Conservation (phyloP, 768 basidiomycete species). For the Panaeolus cyanescens region DNA sequence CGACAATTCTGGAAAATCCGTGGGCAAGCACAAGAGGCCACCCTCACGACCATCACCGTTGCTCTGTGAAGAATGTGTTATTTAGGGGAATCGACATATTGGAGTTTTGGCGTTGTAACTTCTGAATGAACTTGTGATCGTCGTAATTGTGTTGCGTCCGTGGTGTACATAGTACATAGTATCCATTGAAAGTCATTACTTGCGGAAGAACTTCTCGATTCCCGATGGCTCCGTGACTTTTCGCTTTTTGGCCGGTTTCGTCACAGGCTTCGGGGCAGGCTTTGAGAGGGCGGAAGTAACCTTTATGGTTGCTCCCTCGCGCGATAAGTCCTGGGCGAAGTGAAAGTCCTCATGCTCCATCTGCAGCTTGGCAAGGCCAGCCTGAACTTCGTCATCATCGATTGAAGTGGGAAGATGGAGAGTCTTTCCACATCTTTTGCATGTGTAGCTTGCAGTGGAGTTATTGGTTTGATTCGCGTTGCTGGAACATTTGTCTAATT, state of each 20-base stretch:
- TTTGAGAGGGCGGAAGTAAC: slow-evolving; percentile 8
- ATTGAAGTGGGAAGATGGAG: slow-evolving; percentile 33
- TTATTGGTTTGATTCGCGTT: slow-evolving; percentile 1
- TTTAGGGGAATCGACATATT: slow-evolving; percentile 1
- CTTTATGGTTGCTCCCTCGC: slow-evolving; percentile 28
- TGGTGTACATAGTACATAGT: not conserved
- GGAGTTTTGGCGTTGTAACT: not conserved
- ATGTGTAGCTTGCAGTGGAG: slow-evolving; percentile 39
- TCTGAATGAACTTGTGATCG: not conserved
- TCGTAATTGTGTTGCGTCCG: not conserved
- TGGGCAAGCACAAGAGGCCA: slow-evolving; percentile 2
- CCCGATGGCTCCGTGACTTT: slow-evolving; percentile 29
- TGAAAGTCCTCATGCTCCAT: slow-evolving; percentile 91
- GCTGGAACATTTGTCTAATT: not conserved
- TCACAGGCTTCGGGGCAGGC: slow-evolving; percentile 9
- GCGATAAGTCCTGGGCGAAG: slow-evolving; percentile 77
- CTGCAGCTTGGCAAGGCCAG: slow-evolving; percentile 39
- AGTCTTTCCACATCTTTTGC: slow-evolving; percentile 56
- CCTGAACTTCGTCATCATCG: slow-evolving; percentile 30
- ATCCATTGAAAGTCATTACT: slow-evolving; percentile 17
- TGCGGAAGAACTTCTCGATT: slow-evolving; percentile 43
- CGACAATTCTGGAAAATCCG: slow-evolving; percentile 10
- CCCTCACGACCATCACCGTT: slow-evolving; percentile 16
- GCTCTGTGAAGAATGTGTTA: not conserved
- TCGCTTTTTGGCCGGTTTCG: slow-evolving; percentile 30